Evolutionary conservation across 257 asterid species (phyloP).

Genomic region (Solanum sejunctum): DNA sequence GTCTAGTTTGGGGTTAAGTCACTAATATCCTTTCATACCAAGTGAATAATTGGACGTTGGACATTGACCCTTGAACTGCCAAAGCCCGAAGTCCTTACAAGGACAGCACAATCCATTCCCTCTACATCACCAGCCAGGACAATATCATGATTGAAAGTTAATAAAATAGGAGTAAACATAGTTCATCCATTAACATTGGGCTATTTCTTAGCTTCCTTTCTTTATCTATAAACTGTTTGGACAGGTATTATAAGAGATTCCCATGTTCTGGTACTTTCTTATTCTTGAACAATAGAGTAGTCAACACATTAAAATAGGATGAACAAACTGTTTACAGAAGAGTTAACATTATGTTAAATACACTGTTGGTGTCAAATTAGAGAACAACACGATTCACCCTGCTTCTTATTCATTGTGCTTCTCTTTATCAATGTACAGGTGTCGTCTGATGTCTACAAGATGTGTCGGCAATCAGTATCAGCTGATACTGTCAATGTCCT

Average conservation of each 20-base stretch:
- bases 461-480: conserved; percentile 44
- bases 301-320: not conserved
- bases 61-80: not conserved
- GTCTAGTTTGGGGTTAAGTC: not conserved
- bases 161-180: not conserved
- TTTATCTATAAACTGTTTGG: not conserved
- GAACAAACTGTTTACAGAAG: not conserved
- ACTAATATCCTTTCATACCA: not conserved
- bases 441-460: conserved; percentile 67
- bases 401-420: not conserved
- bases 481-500: conserved; percentile 25
- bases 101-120: not conserved
- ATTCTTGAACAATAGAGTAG: not conserved
- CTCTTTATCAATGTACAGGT: conserved; percentile 34
- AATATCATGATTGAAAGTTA: not conserved
- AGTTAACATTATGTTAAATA: not conserved
- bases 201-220: not conserved
- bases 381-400: not conserved
- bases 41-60: not conserved
- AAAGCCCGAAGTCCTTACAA: not conserved
- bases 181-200: not conserved
- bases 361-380: not conserved
- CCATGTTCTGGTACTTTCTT: not conserved
- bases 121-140: not conserved
- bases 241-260: not conserved